Conservation (phyloP, 1,284 basidiomycete genomes). For the Psilocybe mexicana region DNA sequence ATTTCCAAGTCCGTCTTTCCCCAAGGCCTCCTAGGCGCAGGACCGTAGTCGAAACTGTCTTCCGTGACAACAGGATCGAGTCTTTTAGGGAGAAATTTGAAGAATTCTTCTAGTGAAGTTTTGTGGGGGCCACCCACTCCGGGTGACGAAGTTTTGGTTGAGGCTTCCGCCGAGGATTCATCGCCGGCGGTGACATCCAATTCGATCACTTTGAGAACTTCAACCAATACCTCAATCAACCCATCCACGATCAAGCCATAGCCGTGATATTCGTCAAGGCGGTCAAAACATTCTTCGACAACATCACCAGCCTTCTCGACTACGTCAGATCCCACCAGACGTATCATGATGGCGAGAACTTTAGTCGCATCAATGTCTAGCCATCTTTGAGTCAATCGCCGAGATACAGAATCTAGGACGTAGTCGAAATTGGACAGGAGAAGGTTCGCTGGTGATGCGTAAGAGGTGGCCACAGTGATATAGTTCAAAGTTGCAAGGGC, state of each 20-base stretch:
- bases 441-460: conserved; percentile 81
- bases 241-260: conserved; percentile 85
- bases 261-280: conserved; percentile 91
- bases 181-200: conserved; percentile 41
- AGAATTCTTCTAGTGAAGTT: conserved; percentile 48
- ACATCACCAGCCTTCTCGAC: conserved; percentile 87
- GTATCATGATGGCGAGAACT: conserved; percentile 81
- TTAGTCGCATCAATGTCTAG: conserved; percentile 79
- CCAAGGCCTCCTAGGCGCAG: conserved; percentile 61
- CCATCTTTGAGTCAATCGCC: conserved; percentile 73
- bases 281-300: conserved; percentile 93
- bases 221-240: conserved; percentile 82
- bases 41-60: conserved; percentile 54
- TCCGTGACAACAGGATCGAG: conserved; percentile 36
- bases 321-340: conserved; percentile 81
- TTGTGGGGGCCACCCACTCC: conserved; percentile 10
- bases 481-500: conserved; percentile 71
- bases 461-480: conserved; percentile 72
- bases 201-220: conserved; percentile 74
- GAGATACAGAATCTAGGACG: conserved; percentile 84
- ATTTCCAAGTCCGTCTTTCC: conserved; percentile 31
- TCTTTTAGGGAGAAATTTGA: conserved; percentile 64
- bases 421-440: conserved; percentile 94
- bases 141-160: background rate
- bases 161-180: conserved; percentile 10